Percentiles rank a stretch among this genome's conserved stretches.
phyloP scores from a whole-genome alignment of 495 filamentous ascomycete species.

The Trichoderma orchidacearum region DNA sequence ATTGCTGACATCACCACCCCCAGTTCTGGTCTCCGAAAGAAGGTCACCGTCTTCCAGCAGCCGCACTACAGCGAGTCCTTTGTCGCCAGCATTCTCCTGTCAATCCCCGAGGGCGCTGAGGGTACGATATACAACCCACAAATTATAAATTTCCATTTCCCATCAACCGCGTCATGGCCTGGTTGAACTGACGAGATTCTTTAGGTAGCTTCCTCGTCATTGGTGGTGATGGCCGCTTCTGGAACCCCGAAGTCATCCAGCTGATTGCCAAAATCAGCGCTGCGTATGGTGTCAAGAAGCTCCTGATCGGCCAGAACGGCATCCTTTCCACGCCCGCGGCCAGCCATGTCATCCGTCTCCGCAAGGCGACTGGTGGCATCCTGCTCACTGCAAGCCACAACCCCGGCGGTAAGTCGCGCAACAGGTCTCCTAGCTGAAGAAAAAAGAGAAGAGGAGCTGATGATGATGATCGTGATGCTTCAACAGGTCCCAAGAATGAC shows the following conservation, averaged over 20 bases:
- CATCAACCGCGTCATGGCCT: not conserved
- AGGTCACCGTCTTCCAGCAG: slow-evolving; percentile 95
- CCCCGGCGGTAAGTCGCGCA: slow-evolving; percentile 64
- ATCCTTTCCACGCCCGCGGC: slow-evolving; percentile 94
- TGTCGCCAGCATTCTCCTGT: slow-evolving; percentile 80
- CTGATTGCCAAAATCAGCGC: slow-evolving; percentile 94
- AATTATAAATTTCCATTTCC: too few species aligned
- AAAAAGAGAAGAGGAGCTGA: not conserved
- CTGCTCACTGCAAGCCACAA: slow-evolving; percentile 96
- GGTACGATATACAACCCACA: slow-evolving; percentile 18
- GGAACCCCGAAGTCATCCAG: slow-evolving; percentile 91
- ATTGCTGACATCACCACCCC: not conserved
- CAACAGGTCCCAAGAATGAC: slow-evolving; percentile 72
- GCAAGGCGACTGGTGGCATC: slow-evolving; percentile 90
- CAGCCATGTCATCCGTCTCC: slow-evolving; percentile 86
- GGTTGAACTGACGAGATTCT: not conserved
- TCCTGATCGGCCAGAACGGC: slow-evolving; percentile 87
- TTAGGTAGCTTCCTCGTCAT: slow-evolving; percentile 83
- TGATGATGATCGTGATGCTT: not conserved
- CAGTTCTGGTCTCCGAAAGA: slow-evolving; percentile 95
- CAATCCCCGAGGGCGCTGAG: slow-evolving; percentile 87
- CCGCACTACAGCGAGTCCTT: slow-evolving; percentile 93
- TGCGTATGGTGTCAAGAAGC: slow-evolving; percentile 97
- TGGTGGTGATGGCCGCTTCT: slow-evolving; percentile 93
- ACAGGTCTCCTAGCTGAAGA: not conserved